A percentile compares a stretch with the other conserved stretches of the same genome.
These are phyloP conservation scores for Marasmius oreades DNA, from an alignment of 1,284 basidiomycete genomes.

Conservation along the genomic window DNA sequence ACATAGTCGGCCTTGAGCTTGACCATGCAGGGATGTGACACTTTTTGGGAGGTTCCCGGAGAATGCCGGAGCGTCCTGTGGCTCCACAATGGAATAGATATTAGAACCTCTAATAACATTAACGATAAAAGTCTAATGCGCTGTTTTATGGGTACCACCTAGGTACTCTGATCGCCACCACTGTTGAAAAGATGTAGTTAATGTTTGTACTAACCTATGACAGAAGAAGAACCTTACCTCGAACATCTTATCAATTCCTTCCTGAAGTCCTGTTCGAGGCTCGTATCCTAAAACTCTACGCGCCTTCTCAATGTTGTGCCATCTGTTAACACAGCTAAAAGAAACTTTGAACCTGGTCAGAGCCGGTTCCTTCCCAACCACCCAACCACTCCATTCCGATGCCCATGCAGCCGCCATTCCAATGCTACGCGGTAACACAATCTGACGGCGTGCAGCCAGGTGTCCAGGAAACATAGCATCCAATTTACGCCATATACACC, in stretches of 20 bases:
- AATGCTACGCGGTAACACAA: conserved; percentile 61
- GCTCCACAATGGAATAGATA: neutral
- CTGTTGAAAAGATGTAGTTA: neutral
- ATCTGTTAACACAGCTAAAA: conserved; percentile 73
- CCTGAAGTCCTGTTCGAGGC: conserved; percentile 85
- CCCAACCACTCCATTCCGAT: conserved; percentile 74
- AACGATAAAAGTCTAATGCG: neutral
- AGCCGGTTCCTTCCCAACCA: conserved; percentile 79
- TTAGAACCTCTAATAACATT: neutral
- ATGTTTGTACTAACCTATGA: too few species aligned
- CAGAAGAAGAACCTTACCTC: conserved; percentile 46
- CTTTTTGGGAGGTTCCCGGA: too few species aligned
- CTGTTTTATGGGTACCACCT: neutral
- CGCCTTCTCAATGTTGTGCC: conserved; percentile 96
- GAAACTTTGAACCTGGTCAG: conserved; percentile 89
- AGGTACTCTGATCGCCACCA: conserved; percentile 3
- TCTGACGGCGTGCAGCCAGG: conserved; percentile 34
- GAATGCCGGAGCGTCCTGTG: too few species aligned
- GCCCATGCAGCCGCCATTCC: conserved; percentile 71
- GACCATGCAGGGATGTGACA: too few species aligned
- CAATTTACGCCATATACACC: conserved; percentile 81
- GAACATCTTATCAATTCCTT: conserved; percentile 80
- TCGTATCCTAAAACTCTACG: conserved; percentile 90
- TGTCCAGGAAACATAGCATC: conserved; percentile 53
- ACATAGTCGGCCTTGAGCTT: too few species aligned